phyloP scores from a whole-genome alignment of 768 basidiomycete species.

The Mycena maculata region DNA sequence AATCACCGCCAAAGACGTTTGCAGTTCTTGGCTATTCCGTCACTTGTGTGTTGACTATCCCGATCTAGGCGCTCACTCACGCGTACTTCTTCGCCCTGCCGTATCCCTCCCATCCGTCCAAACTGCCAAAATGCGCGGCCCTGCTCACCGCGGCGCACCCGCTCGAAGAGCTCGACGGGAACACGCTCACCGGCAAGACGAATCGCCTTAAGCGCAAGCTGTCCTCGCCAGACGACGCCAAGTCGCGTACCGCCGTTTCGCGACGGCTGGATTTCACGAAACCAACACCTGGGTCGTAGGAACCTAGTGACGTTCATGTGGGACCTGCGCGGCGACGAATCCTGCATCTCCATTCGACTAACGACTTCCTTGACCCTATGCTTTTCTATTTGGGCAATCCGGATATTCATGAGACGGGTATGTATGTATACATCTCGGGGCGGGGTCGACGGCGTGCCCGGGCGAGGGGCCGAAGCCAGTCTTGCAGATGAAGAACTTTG shows the following conservation, averaged over 20 bases:
- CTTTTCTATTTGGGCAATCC: neutral
- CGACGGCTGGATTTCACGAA: constrained; percentile 80
- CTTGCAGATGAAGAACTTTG: too few relatives aligned
- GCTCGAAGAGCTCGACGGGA: constrained; percentile 83
- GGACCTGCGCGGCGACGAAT: too few relatives aligned
- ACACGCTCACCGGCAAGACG: constrained; percentile 63
- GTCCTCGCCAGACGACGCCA: constrained; percentile 64
- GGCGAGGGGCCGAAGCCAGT: too few relatives aligned
- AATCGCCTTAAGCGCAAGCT: constrained; percentile 80
- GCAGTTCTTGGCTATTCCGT: constrained; percentile 54
- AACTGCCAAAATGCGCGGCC: constrained; percentile 81
- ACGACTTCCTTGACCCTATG: neutral
- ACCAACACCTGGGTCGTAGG: constrained; percentile 50
- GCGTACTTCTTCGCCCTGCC: constrained; percentile 90
- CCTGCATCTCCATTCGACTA: neutral
- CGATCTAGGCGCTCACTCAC: constrained; percentile 82
- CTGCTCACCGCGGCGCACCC: constrained; percentile 60
- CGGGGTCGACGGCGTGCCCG: too few relatives aligned
- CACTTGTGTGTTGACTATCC: neutral
- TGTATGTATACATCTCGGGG: too few relatives aligned
- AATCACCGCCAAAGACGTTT: constrained; percentile 81
- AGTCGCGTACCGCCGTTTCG: constrained; percentile 66
- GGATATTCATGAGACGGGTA: too few relatives aligned
- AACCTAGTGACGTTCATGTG: neutral
- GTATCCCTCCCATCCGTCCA: constrained; percentile 88